phyloP scores from a whole-genome alignment of 169 alveolate species.

The Plasmodium relictum region DNA sequence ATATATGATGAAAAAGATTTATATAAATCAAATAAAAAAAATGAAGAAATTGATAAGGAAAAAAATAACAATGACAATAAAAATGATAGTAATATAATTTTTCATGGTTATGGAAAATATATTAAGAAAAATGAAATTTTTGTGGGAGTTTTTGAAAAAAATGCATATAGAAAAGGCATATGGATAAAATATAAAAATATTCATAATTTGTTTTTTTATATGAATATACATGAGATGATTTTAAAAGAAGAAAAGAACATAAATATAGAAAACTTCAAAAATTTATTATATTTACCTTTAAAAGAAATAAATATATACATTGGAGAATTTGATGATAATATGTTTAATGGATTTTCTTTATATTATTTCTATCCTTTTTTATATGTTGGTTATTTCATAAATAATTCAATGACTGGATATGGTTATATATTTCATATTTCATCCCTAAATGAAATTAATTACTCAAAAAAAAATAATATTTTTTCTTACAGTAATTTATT shows the following conservation, averaged over 20 bases:
- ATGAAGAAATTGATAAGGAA: background rate
- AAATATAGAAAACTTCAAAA: conserved; percentile 8
- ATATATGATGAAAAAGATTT: background rate
- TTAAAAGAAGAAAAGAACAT: background rate
- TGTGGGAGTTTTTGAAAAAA: conserved; percentile 27
- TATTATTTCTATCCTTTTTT: conserved; percentile 57
- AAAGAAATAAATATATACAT: conserved; percentile 57
- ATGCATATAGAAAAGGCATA: conserved; percentile 55
- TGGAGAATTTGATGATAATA: conserved; percentile 46
- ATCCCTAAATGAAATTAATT: background rate
- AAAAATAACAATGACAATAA: background rate
- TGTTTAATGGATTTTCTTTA: conserved; percentile 53
- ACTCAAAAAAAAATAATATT: conserved; percentile 1
- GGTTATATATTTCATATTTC: conserved; percentile 43
- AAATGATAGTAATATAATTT: conserved; percentile 15
- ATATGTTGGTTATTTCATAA: conserved; percentile 57
- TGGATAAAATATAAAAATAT: conserved; percentile 63
- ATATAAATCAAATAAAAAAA: background rate
- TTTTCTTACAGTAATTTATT: background rate
- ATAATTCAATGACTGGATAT: conserved; percentile 49
- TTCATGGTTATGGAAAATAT: conserved; percentile 55
- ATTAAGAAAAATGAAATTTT: conserved; percentile 40
- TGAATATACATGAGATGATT: conserved; percentile 41
- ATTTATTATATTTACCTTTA: conserved; percentile 51
- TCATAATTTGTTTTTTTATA: conserved; percentile 55